Conservation (phyloP, 306 rosid species). For the Carpinus viminea region DNA sequence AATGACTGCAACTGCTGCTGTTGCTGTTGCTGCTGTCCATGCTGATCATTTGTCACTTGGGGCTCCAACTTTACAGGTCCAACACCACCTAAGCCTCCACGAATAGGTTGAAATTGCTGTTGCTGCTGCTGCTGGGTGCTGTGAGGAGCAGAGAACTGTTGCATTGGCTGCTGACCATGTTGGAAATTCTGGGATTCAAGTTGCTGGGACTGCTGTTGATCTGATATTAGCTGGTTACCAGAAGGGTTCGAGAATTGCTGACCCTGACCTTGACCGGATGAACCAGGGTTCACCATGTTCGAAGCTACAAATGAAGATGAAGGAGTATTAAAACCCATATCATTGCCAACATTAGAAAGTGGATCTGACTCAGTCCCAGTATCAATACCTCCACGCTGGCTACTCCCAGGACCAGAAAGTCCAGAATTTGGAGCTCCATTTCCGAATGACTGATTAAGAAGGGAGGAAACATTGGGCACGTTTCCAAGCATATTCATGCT, state of each 20-base stretch:
- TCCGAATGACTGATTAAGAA: conserved; percentile 75
- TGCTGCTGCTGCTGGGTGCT: conserved; percentile 68
- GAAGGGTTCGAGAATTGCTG: conserved; percentile 76
- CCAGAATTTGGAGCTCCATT: conserved; percentile 73
- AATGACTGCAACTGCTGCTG: conserved; percentile 69
- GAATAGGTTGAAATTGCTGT: conserved; percentile 75
- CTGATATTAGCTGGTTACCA: conserved; percentile 65
- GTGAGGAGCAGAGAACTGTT: conserved; percentile 76
- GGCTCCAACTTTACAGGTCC: conserved; percentile 86
- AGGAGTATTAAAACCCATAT: conserved; percentile 60
- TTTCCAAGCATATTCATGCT: conserved; percentile 82
- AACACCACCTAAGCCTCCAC: conserved; percentile 69
- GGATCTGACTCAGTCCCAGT: conserved; percentile 76
- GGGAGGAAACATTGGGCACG: conserved; percentile 73
- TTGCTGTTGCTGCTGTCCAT: conserved; percentile 58
- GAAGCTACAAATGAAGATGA: conserved; percentile 64
- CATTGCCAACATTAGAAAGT: conserved; percentile 70
- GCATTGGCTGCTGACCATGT: conserved; percentile 82
- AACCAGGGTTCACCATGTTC: conserved; percentile 61
- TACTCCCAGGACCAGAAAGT: conserved; percentile 66
- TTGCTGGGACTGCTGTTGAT: conserved; percentile 84
- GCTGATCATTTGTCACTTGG: conserved; percentile 72
- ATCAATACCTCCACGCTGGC: conserved; percentile 74
- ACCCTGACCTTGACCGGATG: conserved; percentile 80
- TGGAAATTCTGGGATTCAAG: conserved; percentile 77